Evolutionary conservation across 371 early-diverging fungal genomes (phyloP).

Genomic region (Basidiobolus meristosporus): DNA sequence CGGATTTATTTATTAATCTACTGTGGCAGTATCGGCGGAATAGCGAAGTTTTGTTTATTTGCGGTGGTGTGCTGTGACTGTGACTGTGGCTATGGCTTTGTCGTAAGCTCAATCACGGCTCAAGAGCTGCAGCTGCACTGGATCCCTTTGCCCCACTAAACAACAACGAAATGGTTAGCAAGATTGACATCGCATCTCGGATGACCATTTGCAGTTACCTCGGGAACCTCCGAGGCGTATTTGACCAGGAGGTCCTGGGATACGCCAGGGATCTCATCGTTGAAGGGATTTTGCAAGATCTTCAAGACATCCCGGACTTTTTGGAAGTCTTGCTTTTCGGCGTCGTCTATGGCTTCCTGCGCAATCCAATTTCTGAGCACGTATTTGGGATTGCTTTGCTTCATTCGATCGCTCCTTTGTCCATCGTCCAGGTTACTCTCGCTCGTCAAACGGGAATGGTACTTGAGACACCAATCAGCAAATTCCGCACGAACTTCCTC

Average conservation of each 20-base stretch:
- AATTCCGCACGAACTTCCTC: too few relatives aligned
- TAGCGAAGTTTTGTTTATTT: neutral
- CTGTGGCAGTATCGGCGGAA: neutral
- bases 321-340: conserved; percentile 10
- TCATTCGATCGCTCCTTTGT: conserved; percentile 23
- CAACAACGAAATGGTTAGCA: too few relatives aligned
- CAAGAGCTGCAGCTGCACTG: conserved; percentile 3
- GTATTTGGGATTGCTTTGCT: conserved; percentile 41
- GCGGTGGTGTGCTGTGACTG: too few relatives aligned
- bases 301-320: conserved; percentile 24
- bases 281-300: conserved; percentile 30
- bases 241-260: neutral
- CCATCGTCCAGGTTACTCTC: conserved; percentile 7
- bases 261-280: conserved; percentile 7
- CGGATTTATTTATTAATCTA: neutral
- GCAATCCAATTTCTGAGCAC: conserved; percentile 57
- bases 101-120: too few relatives aligned
- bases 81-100: too few relatives aligned
- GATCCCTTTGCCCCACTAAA: too few relatives aligned
- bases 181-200: neutral
- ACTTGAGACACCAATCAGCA: too few relatives aligned
- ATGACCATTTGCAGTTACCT: neutral
- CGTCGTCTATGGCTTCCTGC: conserved; percentile 28
- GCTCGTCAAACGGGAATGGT: too few relatives aligned
- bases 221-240: neutral